Evolutionary conservation across 106 monocot species (phyloP), one percentile per base, ranked within the genome.

Genomic region (Dioscorea zingiberensis): DNA sequence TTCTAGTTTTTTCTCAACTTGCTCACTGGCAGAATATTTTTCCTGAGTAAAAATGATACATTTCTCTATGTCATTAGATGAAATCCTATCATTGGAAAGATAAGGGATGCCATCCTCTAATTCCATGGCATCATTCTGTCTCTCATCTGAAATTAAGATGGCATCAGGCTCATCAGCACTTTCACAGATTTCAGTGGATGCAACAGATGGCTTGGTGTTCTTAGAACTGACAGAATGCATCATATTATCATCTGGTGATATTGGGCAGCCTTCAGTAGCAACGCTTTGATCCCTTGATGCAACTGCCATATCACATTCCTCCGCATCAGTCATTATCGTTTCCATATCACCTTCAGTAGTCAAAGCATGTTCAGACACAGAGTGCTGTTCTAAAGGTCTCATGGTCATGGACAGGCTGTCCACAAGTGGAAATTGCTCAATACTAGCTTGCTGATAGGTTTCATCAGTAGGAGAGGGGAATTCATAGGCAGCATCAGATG

Each of bases 381-480:
- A 47, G 2, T 55, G 32, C 6, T 71, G 44, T 3, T 49, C 67
- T 47, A 56, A 48, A 62, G 63, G 59, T 16, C 54, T 28, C 27
- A n/a, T 15, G 44, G 46, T 2, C 53, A 66, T 54, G 21, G 60
- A 27, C 3, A 46, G n/a, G 21, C 4, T 66, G 3, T 69, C 45
- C 14, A 38, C 38, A 38, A 44, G 24, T 27, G 18, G 22, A 72
- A 47, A 26, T 25, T 60, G 48, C 44, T 49, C 64, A 64, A 19
- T 13, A 15, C 8, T 48, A 44, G 64, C 30, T 60, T 51, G 21
- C 17, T n/a, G 45, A 46, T 19, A 14, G 1, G 21, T 22, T 68
- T 80, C 74, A 56, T 60, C 47, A 74, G 47, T 13, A 68, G 60
- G 21, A 57, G 7, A 18, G 62, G 65, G 14, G 15, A 32, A 28